A percentile compares a stretch with the other conserved stretches of the same genome.
Conservation (phyloP, 805 yeast genomes). For the Clavispora asparagi region DNA sequence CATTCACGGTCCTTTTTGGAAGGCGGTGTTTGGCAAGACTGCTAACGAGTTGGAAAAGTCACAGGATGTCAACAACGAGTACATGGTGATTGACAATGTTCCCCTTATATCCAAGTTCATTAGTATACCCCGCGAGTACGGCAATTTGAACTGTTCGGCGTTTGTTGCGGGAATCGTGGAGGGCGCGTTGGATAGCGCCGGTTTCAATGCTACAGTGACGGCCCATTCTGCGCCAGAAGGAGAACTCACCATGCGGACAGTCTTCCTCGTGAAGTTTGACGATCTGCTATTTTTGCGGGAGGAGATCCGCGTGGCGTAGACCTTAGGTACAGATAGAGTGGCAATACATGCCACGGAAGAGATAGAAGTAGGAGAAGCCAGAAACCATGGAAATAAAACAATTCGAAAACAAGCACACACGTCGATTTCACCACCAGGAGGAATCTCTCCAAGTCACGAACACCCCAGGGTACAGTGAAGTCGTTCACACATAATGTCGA, state of each 20-base stretch:
- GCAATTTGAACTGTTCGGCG: slow-evolving; percentile 74
- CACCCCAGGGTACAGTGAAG: no score
- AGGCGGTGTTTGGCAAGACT: slow-evolving; percentile 60
- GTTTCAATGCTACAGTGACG: slow-evolving; percentile 70
- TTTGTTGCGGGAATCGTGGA: slow-evolving; percentile 82
- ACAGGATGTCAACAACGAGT: slow-evolving; percentile 62
- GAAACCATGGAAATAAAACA: no score
- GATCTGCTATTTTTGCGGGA: slow-evolving; percentile 53
- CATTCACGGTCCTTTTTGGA: slow-evolving; percentile 72
- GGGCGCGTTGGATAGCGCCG: slow-evolving; percentile 70
- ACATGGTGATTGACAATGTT: slow-evolving; percentile 72
- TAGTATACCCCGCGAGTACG: slow-evolving; percentile 74
- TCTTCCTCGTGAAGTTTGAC: slow-evolving; percentile 70
- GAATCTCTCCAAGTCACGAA: no score
- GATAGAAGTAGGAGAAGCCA: no score
- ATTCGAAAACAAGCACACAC: no score
- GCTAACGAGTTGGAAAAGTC: slow-evolving; percentile 75
- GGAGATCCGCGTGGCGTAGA: slow-evolving; percentile 30
- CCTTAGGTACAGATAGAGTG: no score
- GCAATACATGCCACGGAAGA: no score
- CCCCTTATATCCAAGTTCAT: slow-evolving; percentile 72
- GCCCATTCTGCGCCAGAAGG: slow-evolving; percentile 73
- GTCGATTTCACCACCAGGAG: no score
- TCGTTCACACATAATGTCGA: not conserved
- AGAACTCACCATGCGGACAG: slow-evolving; percentile 60